Base-by-base conservation (phyloP, 2,329 filamentous ascomycete species). In the Zalaria sp. region DNA sequence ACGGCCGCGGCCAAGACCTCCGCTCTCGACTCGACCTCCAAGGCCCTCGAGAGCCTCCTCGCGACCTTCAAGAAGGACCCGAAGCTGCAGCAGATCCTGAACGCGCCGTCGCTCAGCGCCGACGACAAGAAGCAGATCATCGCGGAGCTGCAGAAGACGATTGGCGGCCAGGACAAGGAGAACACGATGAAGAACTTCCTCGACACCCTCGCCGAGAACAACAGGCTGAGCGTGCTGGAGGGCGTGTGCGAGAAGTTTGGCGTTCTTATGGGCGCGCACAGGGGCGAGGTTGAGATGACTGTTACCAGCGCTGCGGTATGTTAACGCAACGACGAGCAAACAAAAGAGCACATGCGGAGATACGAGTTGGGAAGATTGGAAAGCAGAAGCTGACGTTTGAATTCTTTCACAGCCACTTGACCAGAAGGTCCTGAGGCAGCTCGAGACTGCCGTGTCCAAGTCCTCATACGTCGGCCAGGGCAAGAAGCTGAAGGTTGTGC, bases 401-500 rank as follows among this genome's bases (percentile, higher is more conserved):
- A 32, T 32, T 7, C 29, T 32, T n/a, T 32, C 50, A 48, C 52
- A 91, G 83, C 73, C 81, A 63, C 79, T 98, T 59, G 91, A 98
- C 67, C 76, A 68, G 72, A 88, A 79, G 74, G 87, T 83, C 49
- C 76, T 98, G 57, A 71, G 65, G 64, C 83, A 91, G 60, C 77
- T 98, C 54, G 88, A 98, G 74, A 68, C 71, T 53, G 87, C 88
- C 55, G 79, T 96, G 57, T 63, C 80, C 68, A 96, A 95, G 77
- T 94, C 87, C 49, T 67, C 80, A 62, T 93, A 87, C 70, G 78
- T 88, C 55, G 80, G 81, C 61, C 76, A 83, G 64, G 88, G 88
- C 71, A 88, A 95, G 81, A 96, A 93, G 75, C 79, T 96, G 67
- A 96, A 94, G 81, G 83, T 96, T 57, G 84, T 86, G 56, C 83